phyloP scores from a whole-genome alignment of 192 early-diverging fungal species.

The Borealophlyctis nickersoniae region DNA sequence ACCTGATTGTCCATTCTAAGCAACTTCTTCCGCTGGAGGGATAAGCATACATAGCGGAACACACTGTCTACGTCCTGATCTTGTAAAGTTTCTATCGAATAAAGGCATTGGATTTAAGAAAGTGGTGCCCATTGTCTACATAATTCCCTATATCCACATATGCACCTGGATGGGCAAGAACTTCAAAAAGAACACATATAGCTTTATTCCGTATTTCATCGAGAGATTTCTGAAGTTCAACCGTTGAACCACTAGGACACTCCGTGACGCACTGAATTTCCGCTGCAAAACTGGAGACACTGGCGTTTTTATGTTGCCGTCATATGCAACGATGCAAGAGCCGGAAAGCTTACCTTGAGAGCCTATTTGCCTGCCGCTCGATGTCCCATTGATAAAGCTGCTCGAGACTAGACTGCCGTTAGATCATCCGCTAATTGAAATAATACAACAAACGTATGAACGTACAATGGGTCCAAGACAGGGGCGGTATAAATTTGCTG shows the following conservation, averaged over 20 bases:
- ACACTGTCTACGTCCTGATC: constrained; percentile 4
- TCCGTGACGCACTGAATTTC: too few relatives aligned
- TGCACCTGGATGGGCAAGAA: constrained; percentile 19
- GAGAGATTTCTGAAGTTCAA: too few relatives aligned
- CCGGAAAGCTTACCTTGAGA: background rate
- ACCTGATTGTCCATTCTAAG: constrained; percentile 1
- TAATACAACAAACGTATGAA: too few relatives aligned
- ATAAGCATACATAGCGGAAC: too few relatives aligned
- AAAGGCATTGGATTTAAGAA: background rate
- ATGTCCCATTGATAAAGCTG: constrained; percentile 14
- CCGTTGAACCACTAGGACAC: too few relatives aligned
- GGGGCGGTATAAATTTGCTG: constrained; percentile 4
- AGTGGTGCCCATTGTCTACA: background rate
- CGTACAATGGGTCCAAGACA: constrained; percentile 3
- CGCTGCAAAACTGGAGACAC: too few relatives aligned
- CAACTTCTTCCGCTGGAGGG: background rate
- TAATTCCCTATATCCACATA: background rate
- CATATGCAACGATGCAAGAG: background rate
- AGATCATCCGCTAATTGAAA: too few relatives aligned
- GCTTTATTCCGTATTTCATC: constrained; percentile 9
- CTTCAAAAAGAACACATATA: constrained; percentile 11
- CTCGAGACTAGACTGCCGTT: too few relatives aligned
- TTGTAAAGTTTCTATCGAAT: constrained; percentile 12
- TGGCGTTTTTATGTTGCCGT: background rate
- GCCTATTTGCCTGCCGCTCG: constrained; percentile 3